Percentiles rank a stretch among this genome's conserved stretches.
Evolutionary conservation across 257 asterid species (phyloP).

Genomic region (Ballota nigra): DNA sequence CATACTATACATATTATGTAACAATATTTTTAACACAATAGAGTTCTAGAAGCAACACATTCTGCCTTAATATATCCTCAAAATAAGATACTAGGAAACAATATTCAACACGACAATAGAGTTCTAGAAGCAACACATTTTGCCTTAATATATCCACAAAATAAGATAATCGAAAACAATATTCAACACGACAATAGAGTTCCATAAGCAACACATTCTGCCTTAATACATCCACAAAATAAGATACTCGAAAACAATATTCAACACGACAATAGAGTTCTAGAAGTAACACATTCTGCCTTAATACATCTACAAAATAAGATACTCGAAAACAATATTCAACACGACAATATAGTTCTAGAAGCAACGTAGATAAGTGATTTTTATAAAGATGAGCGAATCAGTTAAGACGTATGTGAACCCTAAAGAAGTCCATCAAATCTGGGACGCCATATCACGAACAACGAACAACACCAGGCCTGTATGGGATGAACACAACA

Average conservation of each 20-base stretch:
- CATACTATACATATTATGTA: background rate
- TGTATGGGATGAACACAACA: conserved; percentile 77
- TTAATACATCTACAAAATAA: too few relatives aligned
- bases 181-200: too few relatives aligned
- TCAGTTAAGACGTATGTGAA: conserved; percentile 20
- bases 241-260: too few relatives aligned
- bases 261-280: too few relatives aligned
- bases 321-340: too few relatives aligned
- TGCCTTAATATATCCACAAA: too few relatives aligned
- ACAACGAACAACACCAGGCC: conserved; percentile 87
- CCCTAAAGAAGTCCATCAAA: conserved; percentile 83
- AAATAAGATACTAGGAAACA: background rate
- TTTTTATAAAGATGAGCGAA: background rate
- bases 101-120: background rate
- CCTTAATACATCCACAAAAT: too few relatives aligned
- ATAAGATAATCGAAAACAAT: too few relatives aligned
- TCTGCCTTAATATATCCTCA: conserved; percentile 7
- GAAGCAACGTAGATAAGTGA: background rate
- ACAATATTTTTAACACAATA: background rate
- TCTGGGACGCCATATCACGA: conserved; percentile 79
- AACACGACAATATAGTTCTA: too few relatives aligned
- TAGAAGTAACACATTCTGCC: too few relatives aligned
- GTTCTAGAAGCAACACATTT: too few relatives aligned
- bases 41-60: background rate
- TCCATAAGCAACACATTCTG: too few relatives aligned